Conservation (phyloP, 169 alveolate genomes). For the Plasmodium vivax region DNA sequence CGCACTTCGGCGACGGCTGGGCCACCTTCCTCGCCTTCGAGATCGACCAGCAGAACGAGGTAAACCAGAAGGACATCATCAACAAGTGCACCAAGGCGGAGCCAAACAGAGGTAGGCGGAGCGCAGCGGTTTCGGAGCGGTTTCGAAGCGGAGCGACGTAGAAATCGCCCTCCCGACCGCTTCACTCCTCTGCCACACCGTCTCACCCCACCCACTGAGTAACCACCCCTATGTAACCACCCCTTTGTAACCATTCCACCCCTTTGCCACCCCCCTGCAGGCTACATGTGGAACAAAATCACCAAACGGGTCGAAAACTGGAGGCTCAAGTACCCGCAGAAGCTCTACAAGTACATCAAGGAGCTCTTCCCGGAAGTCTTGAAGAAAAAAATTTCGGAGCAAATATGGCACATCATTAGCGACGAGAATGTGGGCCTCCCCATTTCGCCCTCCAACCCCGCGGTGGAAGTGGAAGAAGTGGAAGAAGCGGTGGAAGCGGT, state of each 20-base stretch:
- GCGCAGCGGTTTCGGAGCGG: no score
- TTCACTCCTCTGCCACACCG: background rate
- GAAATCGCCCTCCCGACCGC: background rate
- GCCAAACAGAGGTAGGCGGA: constrained; percentile 83
- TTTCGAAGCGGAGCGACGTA: no score
- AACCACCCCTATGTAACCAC: background rate
- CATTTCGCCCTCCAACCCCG: background rate
- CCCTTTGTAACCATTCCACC: no score
- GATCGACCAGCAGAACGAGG: constrained; percentile 88
- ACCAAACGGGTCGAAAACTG: constrained; percentile 85
- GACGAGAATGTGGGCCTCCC: constrained; percentile 30
- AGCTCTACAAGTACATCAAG: constrained; percentile 55
- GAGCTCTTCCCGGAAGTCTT: constrained; percentile 72
- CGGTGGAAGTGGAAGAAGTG: background rate
- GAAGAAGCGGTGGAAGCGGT: background rate
- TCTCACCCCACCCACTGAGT: background rate
- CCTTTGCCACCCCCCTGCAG: constrained; percentile 22
- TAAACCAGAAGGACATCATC: constrained; percentile 82
- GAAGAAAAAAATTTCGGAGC: constrained; percentile 46
- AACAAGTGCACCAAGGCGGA: constrained; percentile 86
- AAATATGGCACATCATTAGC: constrained; percentile 30
- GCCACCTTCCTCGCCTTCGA: constrained; percentile 94
- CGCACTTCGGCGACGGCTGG: constrained; percentile 96
- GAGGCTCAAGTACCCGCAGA: constrained; percentile 84
- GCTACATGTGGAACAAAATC: constrained; percentile 87